These are phyloP conservation scores for Salix exigua DNA, from an alignment of 345 rosid genomes.

Conservation along the genomic window DNA sequence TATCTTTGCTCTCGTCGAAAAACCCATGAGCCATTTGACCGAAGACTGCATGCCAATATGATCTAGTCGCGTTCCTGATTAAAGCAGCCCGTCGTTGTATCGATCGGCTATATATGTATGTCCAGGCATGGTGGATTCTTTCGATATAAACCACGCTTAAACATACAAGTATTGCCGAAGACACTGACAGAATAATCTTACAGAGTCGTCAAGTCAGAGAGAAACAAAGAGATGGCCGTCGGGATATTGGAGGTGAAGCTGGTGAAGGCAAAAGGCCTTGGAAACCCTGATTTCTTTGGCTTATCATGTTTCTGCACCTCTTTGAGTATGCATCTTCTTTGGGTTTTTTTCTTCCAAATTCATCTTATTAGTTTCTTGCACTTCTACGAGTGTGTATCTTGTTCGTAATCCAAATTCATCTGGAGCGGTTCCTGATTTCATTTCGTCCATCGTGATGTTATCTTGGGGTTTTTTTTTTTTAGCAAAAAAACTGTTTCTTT, in stretches of 20 bases:
- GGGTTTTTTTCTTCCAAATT: not conserved
- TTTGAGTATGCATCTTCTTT: not conserved
- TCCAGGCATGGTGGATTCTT: not conserved
- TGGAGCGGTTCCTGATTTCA: no score
- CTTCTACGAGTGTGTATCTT: no score
- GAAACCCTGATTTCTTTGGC: conserved; percentile 60
- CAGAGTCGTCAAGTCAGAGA: not conserved
- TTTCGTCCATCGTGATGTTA: no score
- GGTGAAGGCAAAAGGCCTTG: conserved; percentile 64
- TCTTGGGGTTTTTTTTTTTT: not conserved
- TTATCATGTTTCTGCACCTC: not conserved
- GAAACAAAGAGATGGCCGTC: conserved; percentile 44
- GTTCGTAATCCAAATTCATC: no score
- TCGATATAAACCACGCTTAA: no score
- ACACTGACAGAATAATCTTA: no score
- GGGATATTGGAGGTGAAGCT: conserved; percentile 71
- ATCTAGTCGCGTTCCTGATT: not conserved
- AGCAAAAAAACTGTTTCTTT: not conserved
- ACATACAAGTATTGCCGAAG: no score
- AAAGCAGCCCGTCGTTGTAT: not conserved
- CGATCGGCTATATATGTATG: not conserved
- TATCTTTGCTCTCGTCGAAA: no score
- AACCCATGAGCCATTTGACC: not conserved
- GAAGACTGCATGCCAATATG: not conserved
- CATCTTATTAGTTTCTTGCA: not conserved